Percentiles rank a stretch among this genome's conserved stretches.
These are phyloP conservation scores for Pseudopithomyces chartarum DNA, from an alignment of 2,329 filamentous ascomycete species.

Conservation along the genomic window DNA sequence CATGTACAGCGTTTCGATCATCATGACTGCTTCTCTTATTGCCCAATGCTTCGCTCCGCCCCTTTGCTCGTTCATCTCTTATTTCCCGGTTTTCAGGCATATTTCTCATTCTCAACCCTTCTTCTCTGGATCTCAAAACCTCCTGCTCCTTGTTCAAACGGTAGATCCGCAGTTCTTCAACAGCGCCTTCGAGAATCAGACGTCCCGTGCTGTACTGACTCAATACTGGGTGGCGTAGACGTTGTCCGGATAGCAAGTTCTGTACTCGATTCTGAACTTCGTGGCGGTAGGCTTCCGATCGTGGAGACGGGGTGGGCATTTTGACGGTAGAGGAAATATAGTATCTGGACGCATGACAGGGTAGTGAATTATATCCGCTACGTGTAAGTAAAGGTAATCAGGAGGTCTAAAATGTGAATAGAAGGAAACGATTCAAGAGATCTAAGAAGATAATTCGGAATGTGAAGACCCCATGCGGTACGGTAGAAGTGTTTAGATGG, in stretches of 20 bases:
- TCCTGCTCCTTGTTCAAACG: constrained; percentile 19
- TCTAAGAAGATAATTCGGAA: too few species aligned
- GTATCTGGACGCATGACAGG: too few species aligned
- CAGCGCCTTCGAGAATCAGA: constrained; percentile 24
- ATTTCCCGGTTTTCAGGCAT: not conserved
- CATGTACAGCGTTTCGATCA: not conserved
- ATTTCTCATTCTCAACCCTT: not conserved
- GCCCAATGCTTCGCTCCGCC: not conserved
- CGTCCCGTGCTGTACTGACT: constrained; percentile 12
- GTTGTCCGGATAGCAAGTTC: constrained; percentile 13
- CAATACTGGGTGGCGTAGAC: constrained; percentile 13
- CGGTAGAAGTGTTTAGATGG: too few species aligned
- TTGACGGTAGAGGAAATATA: not conserved
- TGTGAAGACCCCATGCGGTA: too few species aligned
- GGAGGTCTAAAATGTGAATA: too few species aligned
- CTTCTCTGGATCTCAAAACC: constrained; percentile 5
- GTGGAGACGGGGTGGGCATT: constrained; percentile 9
- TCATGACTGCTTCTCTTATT: not conserved
- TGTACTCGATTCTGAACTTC: constrained; percentile 22
- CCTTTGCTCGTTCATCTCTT: not conserved
- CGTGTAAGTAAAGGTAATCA: too few species aligned
- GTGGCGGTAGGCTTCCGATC: constrained; percentile 10
- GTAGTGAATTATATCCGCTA: too few species aligned
- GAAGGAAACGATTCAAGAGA: too few species aligned
- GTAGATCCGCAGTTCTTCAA: constrained; percentile 28